These are phyloP conservation scores for Microdochium bolleyi DNA, from an alignment of 2,329 filamentous ascomycete species.

Conservation along the genomic window DNA sequence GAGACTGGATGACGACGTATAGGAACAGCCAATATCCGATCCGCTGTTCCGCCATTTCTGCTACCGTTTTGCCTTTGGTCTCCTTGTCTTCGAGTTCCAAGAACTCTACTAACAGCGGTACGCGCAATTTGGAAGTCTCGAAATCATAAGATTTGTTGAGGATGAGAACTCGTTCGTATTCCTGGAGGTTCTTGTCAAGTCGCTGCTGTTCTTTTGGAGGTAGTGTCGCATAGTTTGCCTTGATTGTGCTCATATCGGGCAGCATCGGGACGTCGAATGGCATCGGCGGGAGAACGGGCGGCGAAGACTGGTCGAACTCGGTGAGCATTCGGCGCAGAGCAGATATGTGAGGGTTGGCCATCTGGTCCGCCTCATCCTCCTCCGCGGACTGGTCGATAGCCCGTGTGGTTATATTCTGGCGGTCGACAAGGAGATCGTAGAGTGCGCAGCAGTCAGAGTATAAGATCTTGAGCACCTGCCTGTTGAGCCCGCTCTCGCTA, in stretches of 20 bases:
- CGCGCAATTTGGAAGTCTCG: conserved; percentile 50
- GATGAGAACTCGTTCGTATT: conserved; percentile 68
- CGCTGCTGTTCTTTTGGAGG: conserved; percentile 69
- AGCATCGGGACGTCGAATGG: conserved; percentile 82
- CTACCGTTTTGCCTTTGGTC: conserved; percentile 52
- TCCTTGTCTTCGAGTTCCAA: conserved; percentile 64
- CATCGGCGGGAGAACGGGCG: conserved; percentile 83
- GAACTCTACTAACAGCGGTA: conserved; percentile 63
- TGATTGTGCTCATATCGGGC: conserved; percentile 59
- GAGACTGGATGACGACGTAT: conserved; percentile 68
- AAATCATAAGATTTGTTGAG: conserved; percentile 77
- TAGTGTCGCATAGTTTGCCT: conserved; percentile 55
- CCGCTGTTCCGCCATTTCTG: conserved; percentile 64
- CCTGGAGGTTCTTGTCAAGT: conserved; percentile 64
- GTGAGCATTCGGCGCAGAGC: conserved; percentile 72
- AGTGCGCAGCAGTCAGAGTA: conserved; percentile 81
- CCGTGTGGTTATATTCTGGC: conserved; percentile 68
- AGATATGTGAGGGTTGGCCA: conserved; percentile 51
- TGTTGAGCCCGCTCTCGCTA: conserved; percentile 77
- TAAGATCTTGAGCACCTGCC: conserved; percentile 70
- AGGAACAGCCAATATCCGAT: conserved; percentile 77
- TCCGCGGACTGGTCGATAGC: conserved; percentile 59
- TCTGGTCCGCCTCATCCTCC: conserved; percentile 39
- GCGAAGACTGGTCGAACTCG: conserved; percentile 83
- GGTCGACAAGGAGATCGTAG: conserved; percentile 84